Evolutionary conservation across 768 basidiomycete genomes (phyloP), one percentile per base, ranked within the genome.

Genomic region (Leccinum subgranulosum): DNA sequence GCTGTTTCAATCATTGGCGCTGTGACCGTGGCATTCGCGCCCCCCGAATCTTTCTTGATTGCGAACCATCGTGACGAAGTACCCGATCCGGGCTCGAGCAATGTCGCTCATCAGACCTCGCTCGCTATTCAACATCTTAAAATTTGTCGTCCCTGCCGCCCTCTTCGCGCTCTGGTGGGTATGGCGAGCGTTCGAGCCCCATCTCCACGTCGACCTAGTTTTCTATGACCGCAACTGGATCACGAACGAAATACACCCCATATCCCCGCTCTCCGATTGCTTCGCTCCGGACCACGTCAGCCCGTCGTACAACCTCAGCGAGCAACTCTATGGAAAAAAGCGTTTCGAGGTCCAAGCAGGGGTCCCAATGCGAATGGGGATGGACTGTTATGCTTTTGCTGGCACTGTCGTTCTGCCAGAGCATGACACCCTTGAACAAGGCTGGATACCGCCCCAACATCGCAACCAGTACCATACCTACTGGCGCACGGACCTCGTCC

Each of bases 371-470:
- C 80, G 83, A 57, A 77, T 90, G 65, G 92, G 92, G 31, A 77
- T 92, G 77, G 90, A 94, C 70, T 98, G 96, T 73, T 98, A 95
- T 68, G 86, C 91, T 67, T 92, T 94, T 70, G 90, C 94, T 1
- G 86, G 88, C 10, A 94, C 92, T 15, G 80, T 98, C 28, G 80
- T 78, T 55, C 46, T 60, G 21, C 55, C 64, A 27, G 62, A 61
- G 11, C 55, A 54, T 6, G 58, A 60, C 28, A 5, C 17, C 4
- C 47, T 9, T 21, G 54, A 58, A 28, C 51, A 57, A 21, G 8
- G 49, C 1, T 64, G 61, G 58, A 69, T 72, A 54, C 67, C 73
- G 17, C 68, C 75, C 17, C 77, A 80, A 15, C 69, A 77, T 33
- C 82, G 84, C 15, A 81, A 82, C 6, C 84, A 84, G 55, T 96